Evolutionary conservation across 495 filamentous ascomycete species (phyloP), one percentile per base, ranked within the genome.

Genomic region (Aspergillus mulundensis): DNA sequence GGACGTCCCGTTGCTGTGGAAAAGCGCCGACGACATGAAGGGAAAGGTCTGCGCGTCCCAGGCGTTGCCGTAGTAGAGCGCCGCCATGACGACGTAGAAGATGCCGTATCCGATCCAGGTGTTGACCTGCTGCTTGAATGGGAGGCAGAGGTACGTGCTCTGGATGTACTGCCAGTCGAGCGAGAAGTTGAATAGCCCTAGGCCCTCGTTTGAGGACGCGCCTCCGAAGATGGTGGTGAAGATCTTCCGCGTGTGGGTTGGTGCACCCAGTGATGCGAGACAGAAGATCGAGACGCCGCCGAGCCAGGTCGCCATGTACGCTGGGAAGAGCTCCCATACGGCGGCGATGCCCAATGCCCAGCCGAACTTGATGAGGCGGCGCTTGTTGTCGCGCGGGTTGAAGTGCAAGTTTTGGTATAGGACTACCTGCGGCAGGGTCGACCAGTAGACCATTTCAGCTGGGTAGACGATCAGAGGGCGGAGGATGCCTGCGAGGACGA

Each of bases 81-180:
- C 76, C 1, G 73, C 58, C 66, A 81, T 73, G 7, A 68, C 61
- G 6, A 63, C 57, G 46, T 70, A 73, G 54, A 77, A 78, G 14
- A 75, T 63, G 1, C 71, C 25, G 34, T 71, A 73, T n/a, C 77
- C 80, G 19, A 78, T 70, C 63, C 68, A 68, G 12, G 63, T 68
- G 53, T 79, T 78, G 11, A 77, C 25, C 38, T 69, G 68, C 43
- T 62, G 61, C 8, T 59, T 63, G 10, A 73, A 53, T 12, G 70
- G 70, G n/a, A 73, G 58, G 1, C 68, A 60, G 6, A 65, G 61
- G 7, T 61, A 71, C 2, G 66, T 71, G 57, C 66, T 68, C 68
- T 73, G 39, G 7, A 82, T 74, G 58, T 83, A 84, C 66, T 84
- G 78, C 81, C 81, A 84, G 63, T 84, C 81, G 10, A 84, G 72